These are phyloP conservation scores for Rhizopus arrhizus DNA, from an alignment of 371 early-diverging fungal species.

Conservation along the genomic window DNA sequence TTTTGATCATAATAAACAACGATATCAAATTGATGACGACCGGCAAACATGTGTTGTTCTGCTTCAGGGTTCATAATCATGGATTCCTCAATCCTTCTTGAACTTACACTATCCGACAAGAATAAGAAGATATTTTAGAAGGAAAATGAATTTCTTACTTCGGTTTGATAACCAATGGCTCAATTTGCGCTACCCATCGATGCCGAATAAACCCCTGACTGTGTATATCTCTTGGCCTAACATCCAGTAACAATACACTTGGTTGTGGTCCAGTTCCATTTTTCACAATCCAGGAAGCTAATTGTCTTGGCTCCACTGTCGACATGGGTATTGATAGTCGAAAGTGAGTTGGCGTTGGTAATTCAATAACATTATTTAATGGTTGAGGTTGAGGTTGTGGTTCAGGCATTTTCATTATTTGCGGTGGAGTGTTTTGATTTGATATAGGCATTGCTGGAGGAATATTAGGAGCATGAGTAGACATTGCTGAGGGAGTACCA, in stretches of 20 bases:
- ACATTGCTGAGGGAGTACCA: neutral
- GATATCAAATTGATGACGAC: slow-evolving; percentile 71
- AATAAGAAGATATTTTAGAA: neutral
- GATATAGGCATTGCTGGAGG: neutral
- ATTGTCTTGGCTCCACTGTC: slow-evolving; percentile 41
- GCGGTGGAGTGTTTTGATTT: slow-evolving; percentile 1
- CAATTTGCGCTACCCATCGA: slow-evolving; percentile 73
- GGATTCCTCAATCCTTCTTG: slow-evolving; percentile 18
- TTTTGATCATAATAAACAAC: slow-evolving; percentile 76
- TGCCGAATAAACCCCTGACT: slow-evolving; percentile 73
- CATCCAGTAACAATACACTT: slow-evolving; percentile 79
- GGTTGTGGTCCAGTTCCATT: slow-evolving; percentile 28
- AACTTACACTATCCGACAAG: slow-evolving; percentile 4
- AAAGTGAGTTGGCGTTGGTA: slow-evolving; percentile 30
- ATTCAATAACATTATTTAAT: slow-evolving; percentile 7
- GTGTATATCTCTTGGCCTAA: slow-evolving; percentile 72
- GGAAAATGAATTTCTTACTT: slow-evolving; percentile 38
- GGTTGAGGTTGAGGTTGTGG: slow-evolving; percentile 15
- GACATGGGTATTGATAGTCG: slow-evolving; percentile 26
- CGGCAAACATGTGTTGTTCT: slow-evolving; percentile 64
- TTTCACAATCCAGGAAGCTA: slow-evolving; percentile 45
- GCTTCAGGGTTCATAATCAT: slow-evolving; percentile 40
- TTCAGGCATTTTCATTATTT: slow-evolving; percentile 23
- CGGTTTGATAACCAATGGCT: slow-evolving; percentile 57
- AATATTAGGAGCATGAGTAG: neutral